Conservation (phyloP, 1,284 basidiomycete genomes). For the Xerocomus amazonicus region DNA sequence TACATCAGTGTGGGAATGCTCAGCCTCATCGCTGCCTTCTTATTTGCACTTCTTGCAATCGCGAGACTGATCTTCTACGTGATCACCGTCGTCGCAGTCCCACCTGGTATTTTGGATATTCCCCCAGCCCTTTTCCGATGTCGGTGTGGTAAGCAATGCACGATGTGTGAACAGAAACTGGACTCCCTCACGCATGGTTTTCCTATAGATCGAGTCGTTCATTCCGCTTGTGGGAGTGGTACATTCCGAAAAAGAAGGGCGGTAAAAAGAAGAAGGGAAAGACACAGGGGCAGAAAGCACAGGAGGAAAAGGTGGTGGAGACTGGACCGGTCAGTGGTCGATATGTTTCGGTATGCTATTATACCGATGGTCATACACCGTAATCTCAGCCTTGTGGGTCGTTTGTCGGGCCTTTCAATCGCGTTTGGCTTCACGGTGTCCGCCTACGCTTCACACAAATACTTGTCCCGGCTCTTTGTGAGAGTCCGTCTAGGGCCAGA, state of each 20-base stretch:
- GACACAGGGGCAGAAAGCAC: slow-evolving; percentile 24
- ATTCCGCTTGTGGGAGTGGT: slow-evolving; percentile 98
- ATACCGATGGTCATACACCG: too few species aligned
- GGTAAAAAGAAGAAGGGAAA: slow-evolving; percentile 62
- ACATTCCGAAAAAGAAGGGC: slow-evolving; percentile 87
- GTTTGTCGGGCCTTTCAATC: too few species aligned
- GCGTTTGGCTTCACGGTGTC: too few species aligned
- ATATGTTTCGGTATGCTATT: too few species aligned
- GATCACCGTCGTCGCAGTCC: slow-evolving; percentile 81
- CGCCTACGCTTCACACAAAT: too few species aligned
- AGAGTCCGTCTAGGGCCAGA: too few species aligned
- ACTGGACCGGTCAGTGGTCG: too few species aligned
- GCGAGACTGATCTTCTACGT: slow-evolving; percentile 93
- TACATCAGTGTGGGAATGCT: slow-evolving; percentile 89
- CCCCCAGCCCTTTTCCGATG: slow-evolving; percentile 97
- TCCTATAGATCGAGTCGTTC: slow-evolving; percentile 99
- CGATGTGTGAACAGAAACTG: slow-evolving; percentile 4
- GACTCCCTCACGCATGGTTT: not conserved
- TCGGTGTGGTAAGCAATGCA: slow-evolving; percentile 82
- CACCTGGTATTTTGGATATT: slow-evolving; percentile 99
- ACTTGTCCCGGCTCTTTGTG: too few species aligned
- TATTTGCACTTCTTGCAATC: slow-evolving; percentile 90
- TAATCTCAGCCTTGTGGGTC: too few species aligned
- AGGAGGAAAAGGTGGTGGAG: slow-evolving; percentile 41
- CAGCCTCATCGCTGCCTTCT: slow-evolving; percentile 86